Conservation (phyloP, 202 grass and related monocot species). For the Schoenoplectus triqueter region DNA sequence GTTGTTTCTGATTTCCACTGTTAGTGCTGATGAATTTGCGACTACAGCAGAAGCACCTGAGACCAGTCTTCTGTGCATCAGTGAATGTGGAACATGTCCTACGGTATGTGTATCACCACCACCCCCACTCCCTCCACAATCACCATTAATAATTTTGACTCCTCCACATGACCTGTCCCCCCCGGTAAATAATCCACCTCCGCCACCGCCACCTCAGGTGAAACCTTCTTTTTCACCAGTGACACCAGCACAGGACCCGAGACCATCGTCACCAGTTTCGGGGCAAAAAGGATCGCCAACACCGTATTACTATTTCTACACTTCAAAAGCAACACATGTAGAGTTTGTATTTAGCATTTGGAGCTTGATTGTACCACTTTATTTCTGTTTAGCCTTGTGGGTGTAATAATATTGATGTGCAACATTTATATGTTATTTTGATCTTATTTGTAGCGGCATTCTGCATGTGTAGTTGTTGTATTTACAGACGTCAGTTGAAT, state of each 20-base stretch:
- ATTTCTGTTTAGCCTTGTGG: conserved; percentile 30
- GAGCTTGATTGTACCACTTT: conserved; percentile 26
- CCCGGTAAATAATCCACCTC: neutral
- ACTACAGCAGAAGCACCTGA: conserved; percentile 44
- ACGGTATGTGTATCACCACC: conserved; percentile 49
- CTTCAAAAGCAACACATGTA: conserved; percentile 43
- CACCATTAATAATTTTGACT: conserved; percentile 32
- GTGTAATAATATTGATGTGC: conserved; percentile 32
- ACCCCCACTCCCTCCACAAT: conserved; percentile 47
- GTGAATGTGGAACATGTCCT: conserved; percentile 76
- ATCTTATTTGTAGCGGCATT: conserved; percentile 10
- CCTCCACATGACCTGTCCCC: conserved; percentile 24
- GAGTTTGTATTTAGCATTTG: conserved; percentile 18
- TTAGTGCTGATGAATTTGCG: conserved; percentile 32
- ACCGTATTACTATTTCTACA: conserved; percentile 83
- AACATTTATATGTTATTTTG: conserved; percentile 1
- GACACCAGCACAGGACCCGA: conserved; percentile 43
- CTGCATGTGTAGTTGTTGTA: conserved; percentile 6
- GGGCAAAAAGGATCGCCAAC: conserved; percentile 27
- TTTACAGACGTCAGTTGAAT: neutral
- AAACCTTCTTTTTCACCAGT: conserved; percentile 28
- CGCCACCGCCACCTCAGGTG: conserved; percentile 13
- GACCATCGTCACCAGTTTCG: neutral
- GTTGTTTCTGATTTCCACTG: neutral
- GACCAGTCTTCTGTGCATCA: conserved; percentile 57